These are phyloP conservation scores for Backusella sp. DNA, from an alignment of 192 early-diverging fungal genomes.

Conservation along the genomic window DNA sequence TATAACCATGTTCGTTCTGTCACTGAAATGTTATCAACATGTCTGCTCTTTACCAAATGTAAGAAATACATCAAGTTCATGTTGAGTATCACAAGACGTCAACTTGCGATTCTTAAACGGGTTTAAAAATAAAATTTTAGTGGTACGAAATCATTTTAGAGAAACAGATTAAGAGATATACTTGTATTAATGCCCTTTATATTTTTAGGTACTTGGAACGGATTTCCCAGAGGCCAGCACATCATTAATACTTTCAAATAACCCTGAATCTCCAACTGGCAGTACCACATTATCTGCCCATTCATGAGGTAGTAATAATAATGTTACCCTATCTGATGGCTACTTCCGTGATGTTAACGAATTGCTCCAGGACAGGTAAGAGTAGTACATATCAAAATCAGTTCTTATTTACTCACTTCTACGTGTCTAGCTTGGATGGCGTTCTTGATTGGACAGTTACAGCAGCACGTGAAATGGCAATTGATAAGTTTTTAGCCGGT, in stretches of 20 bases:
- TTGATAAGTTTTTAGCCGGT: slow-evolving; percentile 17
- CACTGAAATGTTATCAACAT: too few species aligned
- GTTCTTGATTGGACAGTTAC: slow-evolving; percentile 12
- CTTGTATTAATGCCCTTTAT: slow-evolving; percentile 17
- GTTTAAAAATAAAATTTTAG: too few species aligned
- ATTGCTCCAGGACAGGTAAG: slow-evolving; percentile 6
- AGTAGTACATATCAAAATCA: slow-evolving; percentile 14
- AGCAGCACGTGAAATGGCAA: slow-evolving; percentile 19
- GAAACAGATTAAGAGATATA: background rate
- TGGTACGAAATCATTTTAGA: too few species aligned
- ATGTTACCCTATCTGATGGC: background rate
- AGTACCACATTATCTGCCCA: background rate
- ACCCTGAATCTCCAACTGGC: slow-evolving; percentile 8
- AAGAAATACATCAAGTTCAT: too few species aligned
- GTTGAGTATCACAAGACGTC: too few species aligned
- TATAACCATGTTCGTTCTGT: too few species aligned
- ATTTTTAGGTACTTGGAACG: slow-evolving; percentile 20
- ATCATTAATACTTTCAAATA: slow-evolving; percentile 13
- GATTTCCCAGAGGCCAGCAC: slow-evolving; percentile 7
- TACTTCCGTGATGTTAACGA: slow-evolving; percentile 10
- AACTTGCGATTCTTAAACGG: too few species aligned
- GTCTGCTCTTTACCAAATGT: too few species aligned
- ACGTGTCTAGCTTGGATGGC: slow-evolving; percentile 10
- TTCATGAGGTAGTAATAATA: background rate
- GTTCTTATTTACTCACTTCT: slow-evolving; percentile 17